These are phyloP conservation scores for Pythium vanterpoolii DNA, from an alignment of 352 stramenopile species.

Conservation along the genomic window DNA sequence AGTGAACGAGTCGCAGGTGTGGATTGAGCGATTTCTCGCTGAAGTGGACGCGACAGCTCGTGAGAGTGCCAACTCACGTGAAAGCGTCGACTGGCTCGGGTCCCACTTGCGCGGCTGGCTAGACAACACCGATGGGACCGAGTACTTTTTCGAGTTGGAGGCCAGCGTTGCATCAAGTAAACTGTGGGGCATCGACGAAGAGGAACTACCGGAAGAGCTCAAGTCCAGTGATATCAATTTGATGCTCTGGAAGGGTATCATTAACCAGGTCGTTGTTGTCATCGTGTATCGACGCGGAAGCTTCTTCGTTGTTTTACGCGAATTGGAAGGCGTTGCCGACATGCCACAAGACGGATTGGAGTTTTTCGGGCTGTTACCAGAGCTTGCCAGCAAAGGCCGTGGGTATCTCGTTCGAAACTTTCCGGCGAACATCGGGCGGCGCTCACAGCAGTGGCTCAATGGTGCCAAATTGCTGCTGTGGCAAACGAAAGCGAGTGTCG, in stretches of 20 bases:
- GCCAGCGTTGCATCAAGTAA: constrained; percentile 15
- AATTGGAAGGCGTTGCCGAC: constrained; percentile 22
- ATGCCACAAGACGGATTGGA: constrained; percentile 32
- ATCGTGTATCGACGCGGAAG: constrained; percentile 46
- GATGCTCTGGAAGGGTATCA: constrained; percentile 58
- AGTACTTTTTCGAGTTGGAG: constrained; percentile 67
- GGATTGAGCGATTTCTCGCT: constrained; percentile 44
- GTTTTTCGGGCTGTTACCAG: constrained; percentile 45
- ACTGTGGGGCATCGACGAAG: constrained; percentile 13
- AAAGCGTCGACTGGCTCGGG: constrained; percentile 28
- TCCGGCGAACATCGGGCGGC: constrained; percentile 7
- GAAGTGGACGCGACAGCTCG: constrained; percentile 39
- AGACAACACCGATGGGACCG: constrained; percentile 37
- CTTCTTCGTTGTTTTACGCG: constrained; percentile 49
- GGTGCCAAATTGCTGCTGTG: constrained; percentile 55
- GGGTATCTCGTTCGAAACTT: constrained; percentile 54
- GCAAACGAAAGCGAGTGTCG: constrained; percentile 53
- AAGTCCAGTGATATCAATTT: constrained; percentile 29
- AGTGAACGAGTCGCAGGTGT: constrained; percentile 48
- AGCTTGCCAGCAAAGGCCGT: constrained; percentile 41
- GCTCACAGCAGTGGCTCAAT: constrained; percentile 35
- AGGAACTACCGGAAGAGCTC: constrained; percentile 19
- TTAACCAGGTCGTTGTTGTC: constrained; percentile 48
- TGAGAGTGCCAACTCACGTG: constrained; percentile 7
- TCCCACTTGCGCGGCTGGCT: constrained; percentile 53